A percentile compares a stretch with the other conserved stretches of the same genome.
These are phyloP conservation scores for Pythium sp. DNA, from an alignment of 352 stramenopile genomes.

Conservation along the genomic window DNA sequence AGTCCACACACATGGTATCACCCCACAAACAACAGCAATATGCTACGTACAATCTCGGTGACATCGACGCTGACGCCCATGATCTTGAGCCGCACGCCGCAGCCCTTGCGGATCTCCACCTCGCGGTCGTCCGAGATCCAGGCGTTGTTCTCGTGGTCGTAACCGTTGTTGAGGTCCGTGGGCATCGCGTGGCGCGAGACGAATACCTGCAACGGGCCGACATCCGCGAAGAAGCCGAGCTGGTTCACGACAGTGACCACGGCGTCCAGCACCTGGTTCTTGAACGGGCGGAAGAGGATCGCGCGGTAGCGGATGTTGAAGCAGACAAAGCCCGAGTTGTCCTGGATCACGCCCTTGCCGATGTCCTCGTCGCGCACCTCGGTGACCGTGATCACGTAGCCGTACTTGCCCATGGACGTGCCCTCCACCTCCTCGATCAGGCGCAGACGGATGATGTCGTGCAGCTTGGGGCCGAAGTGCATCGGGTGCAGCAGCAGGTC, in stretches of 20 bases:
- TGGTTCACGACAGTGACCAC: slow-evolving; percentile 96
- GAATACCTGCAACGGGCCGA: slow-evolving; percentile 96
- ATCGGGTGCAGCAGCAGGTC: slow-evolving; percentile 95
- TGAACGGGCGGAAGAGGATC: slow-evolving; percentile 96
- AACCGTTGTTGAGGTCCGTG: slow-evolving; percentile 94
- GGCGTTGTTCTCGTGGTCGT: slow-evolving; percentile 95
- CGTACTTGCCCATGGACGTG: slow-evolving; percentile 94
- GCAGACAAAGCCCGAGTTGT: slow-evolving; percentile 96
- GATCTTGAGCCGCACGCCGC: slow-evolving; percentile 95
- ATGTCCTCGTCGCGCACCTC: slow-evolving; percentile 96
- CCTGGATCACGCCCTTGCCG: slow-evolving; percentile 96
- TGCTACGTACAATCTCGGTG: slow-evolving; percentile 87
- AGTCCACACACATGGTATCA: not conserved
- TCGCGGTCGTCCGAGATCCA: slow-evolving; percentile 98
- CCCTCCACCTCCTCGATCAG: slow-evolving; percentile 97
- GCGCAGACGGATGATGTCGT: slow-evolving; percentile 94
- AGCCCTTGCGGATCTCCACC: slow-evolving; percentile 95
- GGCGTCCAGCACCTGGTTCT: slow-evolving; percentile 97
- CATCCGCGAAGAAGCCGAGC: slow-evolving; percentile 96
- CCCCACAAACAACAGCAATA: not conserved
- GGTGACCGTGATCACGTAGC: slow-evolving; percentile 97
- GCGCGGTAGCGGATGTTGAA: slow-evolving; percentile 96
- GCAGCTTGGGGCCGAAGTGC: slow-evolving; percentile 95
- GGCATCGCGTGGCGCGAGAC: slow-evolving; percentile 94
- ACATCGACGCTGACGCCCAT: slow-evolving; percentile 97